Percentiles rank a stretch among this genome's conserved stretches.
These are phyloP conservation scores for Chaetomidium leptoderma DNA, from an alignment of 495 filamentous ascomycete genomes.

Conservation along the genomic window DNA sequence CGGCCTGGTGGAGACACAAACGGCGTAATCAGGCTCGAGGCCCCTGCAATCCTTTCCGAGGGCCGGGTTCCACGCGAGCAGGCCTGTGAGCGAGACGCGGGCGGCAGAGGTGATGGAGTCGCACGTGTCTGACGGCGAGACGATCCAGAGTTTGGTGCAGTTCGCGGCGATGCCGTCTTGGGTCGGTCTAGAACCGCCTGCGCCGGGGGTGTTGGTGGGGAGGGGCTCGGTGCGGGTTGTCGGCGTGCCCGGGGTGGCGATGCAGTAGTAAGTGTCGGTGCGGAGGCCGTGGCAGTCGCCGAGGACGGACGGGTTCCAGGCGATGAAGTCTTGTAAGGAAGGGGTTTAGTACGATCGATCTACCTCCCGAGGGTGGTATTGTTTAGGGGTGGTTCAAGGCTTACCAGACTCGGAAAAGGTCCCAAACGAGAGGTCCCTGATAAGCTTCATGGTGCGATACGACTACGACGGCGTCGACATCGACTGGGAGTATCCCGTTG, in stretches of 20 bases:
- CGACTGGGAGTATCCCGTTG: slow-evolving; percentile 51
- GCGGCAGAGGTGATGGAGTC: slow-evolving; percentile 5
- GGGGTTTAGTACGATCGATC: no score
- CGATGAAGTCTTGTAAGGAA: slow-evolving; percentile 22
- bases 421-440: slow-evolving; percentile 19
- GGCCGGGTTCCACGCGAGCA: slow-evolving; percentile 27
- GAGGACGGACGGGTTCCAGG: slow-evolving; percentile 26
- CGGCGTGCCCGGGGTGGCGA: slow-evolving; percentile 23
- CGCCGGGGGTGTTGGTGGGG: not conserved
- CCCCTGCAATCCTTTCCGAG: slow-evolving; percentile 12
- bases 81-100: slow-evolving; percentile 9
- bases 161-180: slow-evolving; percentile 14
- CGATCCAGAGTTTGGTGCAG: slow-evolving; percentile 22
- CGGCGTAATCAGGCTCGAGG: slow-evolving; percentile 13
- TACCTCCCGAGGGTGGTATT: no score
- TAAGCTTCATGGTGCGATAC: slow-evolving; percentile 14
- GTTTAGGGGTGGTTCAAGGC: not conserved
- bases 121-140: slow-evolving; percentile 16
- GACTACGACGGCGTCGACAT: slow-evolving; percentile 48
- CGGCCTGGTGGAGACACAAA: slow-evolving; percentile 8
- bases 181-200: slow-evolving; percentile 10
- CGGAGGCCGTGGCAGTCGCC: slow-evolving; percentile 15
- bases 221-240: slow-evolving; percentile 12
- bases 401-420: slow-evolving; percentile 16
- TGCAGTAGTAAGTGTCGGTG: slow-evolving; percentile 27